These are phyloP conservation scores for Volutella citrinella DNA, from an alignment of 2,329 filamentous ascomycete genomes.

Conservation along the genomic window DNA sequence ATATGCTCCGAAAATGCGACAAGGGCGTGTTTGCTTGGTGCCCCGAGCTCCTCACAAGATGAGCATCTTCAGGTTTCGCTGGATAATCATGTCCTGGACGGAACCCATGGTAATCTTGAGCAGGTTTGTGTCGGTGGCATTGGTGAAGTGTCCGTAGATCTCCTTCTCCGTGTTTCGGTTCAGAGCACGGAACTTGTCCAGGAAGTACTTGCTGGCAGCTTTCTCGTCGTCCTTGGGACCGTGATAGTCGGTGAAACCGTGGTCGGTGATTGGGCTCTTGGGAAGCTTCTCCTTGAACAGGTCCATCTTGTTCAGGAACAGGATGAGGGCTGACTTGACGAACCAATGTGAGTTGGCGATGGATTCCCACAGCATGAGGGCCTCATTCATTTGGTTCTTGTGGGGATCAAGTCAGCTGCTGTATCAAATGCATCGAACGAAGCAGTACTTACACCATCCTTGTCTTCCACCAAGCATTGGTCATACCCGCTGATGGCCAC, in stretches of 20 bases:
- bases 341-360: slow-evolving; percentile 88
- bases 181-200: slow-evolving; percentile 74
- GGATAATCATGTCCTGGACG: slow-evolving; percentile 85
- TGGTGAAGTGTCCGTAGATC: slow-evolving; percentile 62
- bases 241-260: slow-evolving; percentile 76
- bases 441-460: slow-evolving; percentile 72
- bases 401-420: slow-evolving; percentile 9
- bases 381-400: slow-evolving; percentile 89
- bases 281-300: slow-evolving; percentile 75
- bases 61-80: slow-evolving; percentile 76
- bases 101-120: slow-evolving; percentile 84
- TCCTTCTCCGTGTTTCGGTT: slow-evolving; percentile 67
- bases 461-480: slow-evolving; percentile 92
- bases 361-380: slow-evolving; percentile 82
- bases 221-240: slow-evolving; percentile 70
- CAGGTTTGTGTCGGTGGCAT: slow-evolving; percentile 66
- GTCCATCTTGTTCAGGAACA: slow-evolving; percentile 88
- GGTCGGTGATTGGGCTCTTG: slow-evolving; percentile 66
- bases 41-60: slow-evolving; percentile 51
- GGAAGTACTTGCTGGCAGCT: slow-evolving; percentile 75
- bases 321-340: slow-evolving; percentile 74
- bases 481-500: slow-evolving; percentile 96
- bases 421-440: neutral
- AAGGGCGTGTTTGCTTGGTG: too few relatives aligned
- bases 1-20: too few relatives aligned